Base-by-base conservation (phyloP, 2,329 filamentous ascomycete genomes). In the Xylaria sp. region DNA sequence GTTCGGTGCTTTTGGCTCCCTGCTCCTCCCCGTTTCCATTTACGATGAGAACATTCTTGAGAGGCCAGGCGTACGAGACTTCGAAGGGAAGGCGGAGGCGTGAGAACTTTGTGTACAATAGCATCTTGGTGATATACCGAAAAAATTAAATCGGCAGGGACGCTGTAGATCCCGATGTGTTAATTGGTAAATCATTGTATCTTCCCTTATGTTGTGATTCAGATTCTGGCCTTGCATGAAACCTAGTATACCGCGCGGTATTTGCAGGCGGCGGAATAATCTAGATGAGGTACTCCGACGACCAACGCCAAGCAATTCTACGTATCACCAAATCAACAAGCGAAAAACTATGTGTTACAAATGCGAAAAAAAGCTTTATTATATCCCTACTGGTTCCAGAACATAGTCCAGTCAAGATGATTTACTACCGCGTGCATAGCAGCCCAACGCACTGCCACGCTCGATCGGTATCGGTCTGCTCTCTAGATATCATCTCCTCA, bases 311-410 rank as follows among this genome's bases (percentile, higher is more conserved):
- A 58, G 39, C 1, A 46, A 2, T 23, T 31, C 6, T 31, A 12
- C 33, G 31, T 46, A 13, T 43, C 36, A 58, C 39, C 5, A 23
- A 23, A 48, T 43, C 15, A 15, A 41, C 9, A 46, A 58, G 1
- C 3, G 3, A 28, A 43, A 46, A 31, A 46, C 31, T 9, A 28
- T n/a, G 20, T 25, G 15, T n/a, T 58, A 18, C 8, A 25, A 56
- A 63, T 36, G 39, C 25, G 49, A 56, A 55, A 43, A 43, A 58
- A 10, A 20, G 39, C n/a, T 63, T 20, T 56, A 56, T 63, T 63
- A 63, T 63, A 63, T 56, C 28, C 41, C n/a, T 13, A 25, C 28
- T 23, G 7, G 61, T n/a, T 23, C 28, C 25, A 33, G 18, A 36
- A 56, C 56, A 57, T 55, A 48, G 52, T 56, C 41, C 36, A 48